Base-by-base conservation (phyloP, 208 protist species). In the Trypanosoma lewisi region DNA sequence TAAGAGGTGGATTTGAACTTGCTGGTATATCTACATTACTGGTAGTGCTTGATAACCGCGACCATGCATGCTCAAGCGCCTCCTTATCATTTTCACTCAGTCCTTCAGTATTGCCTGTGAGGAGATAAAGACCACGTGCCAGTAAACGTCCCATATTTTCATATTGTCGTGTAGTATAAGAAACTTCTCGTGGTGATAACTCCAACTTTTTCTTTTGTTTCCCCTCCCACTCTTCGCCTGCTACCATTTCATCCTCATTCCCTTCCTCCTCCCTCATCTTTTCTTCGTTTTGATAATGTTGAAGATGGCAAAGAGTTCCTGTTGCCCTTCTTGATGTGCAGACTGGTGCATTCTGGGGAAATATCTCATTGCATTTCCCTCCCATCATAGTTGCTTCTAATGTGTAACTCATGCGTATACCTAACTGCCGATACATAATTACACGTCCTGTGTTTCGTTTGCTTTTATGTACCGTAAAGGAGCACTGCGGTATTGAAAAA, bases 371-470 rank as follows among this genome's bases (percentile, higher is more conserved):
- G 6, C 59, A 67, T 11, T 69, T 48, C 14, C 91, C 91, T 9
- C 92, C 92, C 70, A 94, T 90, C 87, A 95, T 93, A n/a, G 89
- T 91, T n/a, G 83, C 82, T 64, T 98, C 97, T 30, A 98, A 61
- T 19, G 89, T 96, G 73, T 95, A 98, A 72, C 87, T 94, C 87
- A 98, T 97, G 44, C 89, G 80, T 58, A 98, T 88, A 36, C 82
- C 82, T 64, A 91, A 87, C 69, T 98, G 85, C 12, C 81, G 74
- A 75, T 95, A 97, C 53, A 97, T 80, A 11, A 98, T 90, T 4
- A 98, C 88, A 8, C 97, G 82, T 31, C 80, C 95, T 0, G 96
- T 96, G 28, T 73, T 67, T 17, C 83, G 77, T 72, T 98, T 98
- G 60, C 73, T 76, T 54, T 92, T 93, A 33, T 95, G 86, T 25